phyloP scores from a whole-genome alignment of 108 stramenopile genomes.

The Cyclotella choctawhatcheeana region DNA sequence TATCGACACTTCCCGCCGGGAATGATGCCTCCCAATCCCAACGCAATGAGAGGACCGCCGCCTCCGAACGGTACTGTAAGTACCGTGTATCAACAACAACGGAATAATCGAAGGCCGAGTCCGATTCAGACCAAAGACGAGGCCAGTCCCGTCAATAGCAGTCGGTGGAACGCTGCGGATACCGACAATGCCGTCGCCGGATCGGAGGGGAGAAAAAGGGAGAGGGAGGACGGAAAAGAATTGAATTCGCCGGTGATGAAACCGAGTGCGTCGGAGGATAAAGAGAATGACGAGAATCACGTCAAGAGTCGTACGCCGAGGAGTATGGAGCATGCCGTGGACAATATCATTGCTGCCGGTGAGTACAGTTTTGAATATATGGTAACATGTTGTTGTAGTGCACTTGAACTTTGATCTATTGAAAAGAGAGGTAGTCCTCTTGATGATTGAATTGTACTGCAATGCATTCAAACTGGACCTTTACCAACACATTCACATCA shows the following conservation, averaged over 20 bases:
- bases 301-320: background rate
- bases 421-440: background rate
- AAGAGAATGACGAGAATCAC: background rate
- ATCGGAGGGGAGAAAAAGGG: background rate
- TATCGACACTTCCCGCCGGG: background rate
- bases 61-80: no score
- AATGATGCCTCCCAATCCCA: background rate
- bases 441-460: no score
- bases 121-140: background rate
- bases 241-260: background rate
- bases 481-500: background rate
- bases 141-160: no score
- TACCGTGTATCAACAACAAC: no score
- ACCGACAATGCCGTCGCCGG: no score
- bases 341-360: slow-evolving; percentile 40
- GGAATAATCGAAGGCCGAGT: no score
- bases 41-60: background rate
- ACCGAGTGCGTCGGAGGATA: background rate
- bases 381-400: background rate
- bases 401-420: background rate
- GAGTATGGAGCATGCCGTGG: slow-evolving; percentile 18
- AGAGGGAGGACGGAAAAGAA: background rate
- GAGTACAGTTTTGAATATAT: background rate
- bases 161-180: no score
- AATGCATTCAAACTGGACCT: background rate